Percentiles rank a stretch among this genome's conserved stretches.
These are phyloP conservation scores for Rhynchosporium agropyri DNA, from an alignment of 2,329 filamentous ascomycete species.

Conservation along the genomic window DNA sequence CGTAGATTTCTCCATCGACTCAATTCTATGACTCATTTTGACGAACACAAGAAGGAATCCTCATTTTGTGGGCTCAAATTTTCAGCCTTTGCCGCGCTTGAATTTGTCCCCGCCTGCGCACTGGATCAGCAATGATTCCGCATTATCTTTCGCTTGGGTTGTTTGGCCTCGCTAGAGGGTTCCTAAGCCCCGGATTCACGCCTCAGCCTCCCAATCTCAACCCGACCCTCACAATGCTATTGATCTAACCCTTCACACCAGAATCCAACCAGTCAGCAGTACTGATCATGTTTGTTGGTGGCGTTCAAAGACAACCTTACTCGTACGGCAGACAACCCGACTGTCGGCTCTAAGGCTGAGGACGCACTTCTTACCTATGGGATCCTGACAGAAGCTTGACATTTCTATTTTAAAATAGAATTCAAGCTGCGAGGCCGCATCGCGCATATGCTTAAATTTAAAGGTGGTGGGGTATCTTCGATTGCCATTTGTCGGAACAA, in stretches of 20 bases:
- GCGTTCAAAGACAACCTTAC: not conserved
- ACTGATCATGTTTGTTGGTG: not conserved
- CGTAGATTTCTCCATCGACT: not conserved
- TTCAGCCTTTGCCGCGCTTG: not conserved
- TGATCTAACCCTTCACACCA: not conserved
- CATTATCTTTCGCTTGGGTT: not conserved
- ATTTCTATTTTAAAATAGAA: conserved; percentile 5
- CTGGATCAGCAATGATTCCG: not conserved
- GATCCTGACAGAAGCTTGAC: conserved; percentile 2
- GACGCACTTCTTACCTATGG: not conserved
- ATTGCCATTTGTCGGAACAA: conserved; percentile 5
- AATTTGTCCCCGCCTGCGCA: not conserved
- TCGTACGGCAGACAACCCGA: not conserved
- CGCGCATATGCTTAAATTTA: not conserved
- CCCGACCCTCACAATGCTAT: not conserved
- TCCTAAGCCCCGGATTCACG: not conserved
- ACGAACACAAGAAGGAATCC: not conserved
- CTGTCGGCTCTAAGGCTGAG: not conserved
- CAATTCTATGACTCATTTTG: not conserved
- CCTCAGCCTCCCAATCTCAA: conserved; percentile 10
- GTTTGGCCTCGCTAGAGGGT: not conserved
- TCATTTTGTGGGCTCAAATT: not conserved
- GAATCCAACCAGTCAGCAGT: not conserved
- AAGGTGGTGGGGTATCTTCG: not conserved
- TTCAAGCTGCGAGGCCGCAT: not conserved